phyloP scores from a whole-genome alignment of 2,329 filamentous ascomycete species.

The Diaporthe longicolla region DNA sequence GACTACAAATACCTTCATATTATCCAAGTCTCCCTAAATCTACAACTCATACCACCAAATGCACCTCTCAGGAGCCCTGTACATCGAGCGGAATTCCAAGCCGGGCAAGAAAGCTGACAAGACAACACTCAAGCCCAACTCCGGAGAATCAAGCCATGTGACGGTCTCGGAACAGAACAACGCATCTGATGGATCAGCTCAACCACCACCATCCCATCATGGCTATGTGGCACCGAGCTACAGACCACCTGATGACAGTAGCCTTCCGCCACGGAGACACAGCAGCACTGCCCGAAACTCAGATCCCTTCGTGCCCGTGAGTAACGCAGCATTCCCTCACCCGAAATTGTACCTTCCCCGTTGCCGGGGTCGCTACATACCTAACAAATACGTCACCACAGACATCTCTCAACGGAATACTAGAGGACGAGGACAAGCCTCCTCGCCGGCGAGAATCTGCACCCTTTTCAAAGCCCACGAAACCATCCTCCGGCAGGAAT shows the following conservation, averaged over 20 bases:
- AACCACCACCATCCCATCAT: neutral
- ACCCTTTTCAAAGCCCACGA: neutral
- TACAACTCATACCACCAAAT: slow-evolving; percentile 1
- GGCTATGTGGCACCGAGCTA: neutral
- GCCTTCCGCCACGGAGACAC: neutral
- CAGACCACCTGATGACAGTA: neutral
- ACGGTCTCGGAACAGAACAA: neutral
- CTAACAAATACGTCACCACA: neutral
- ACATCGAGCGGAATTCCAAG: neutral
- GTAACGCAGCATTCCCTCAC: neutral
- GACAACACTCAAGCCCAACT: neutral
- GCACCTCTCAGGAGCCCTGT: slow-evolving; percentile 31
- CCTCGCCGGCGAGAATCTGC: neutral
- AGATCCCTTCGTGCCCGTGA: slow-evolving; percentile 6
- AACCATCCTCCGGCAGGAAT: neutral
- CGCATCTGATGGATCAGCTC: neutral
- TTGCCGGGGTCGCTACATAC: neutral
- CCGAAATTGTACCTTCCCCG: no score
- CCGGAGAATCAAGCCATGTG: neutral
- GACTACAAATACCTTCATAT: neutral
- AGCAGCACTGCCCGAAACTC: neutral
- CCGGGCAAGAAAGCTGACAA: neutral
- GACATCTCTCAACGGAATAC: slow-evolving; percentile 4
- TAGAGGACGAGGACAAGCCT: neutral
- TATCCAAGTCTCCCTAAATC: neutral